Conservation (phyloP, 441 rosid species). For the Erysimum cheiri region DNA sequence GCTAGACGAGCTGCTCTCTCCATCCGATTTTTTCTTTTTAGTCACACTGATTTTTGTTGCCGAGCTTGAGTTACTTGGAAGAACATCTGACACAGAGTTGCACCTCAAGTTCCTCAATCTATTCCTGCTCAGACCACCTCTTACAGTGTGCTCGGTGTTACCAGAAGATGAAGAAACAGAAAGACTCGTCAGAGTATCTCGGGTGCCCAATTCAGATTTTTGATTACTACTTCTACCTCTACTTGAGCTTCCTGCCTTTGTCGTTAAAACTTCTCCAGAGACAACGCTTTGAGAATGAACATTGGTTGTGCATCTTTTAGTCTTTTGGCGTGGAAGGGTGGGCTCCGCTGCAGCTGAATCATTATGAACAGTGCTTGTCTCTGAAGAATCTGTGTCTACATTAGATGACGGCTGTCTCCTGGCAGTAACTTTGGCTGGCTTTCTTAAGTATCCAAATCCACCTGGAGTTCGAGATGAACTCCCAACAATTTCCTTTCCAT, state of each 20-base stretch:
- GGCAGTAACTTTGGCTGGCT: slow-evolving; percentile 46
- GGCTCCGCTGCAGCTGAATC: slow-evolving; percentile 38
- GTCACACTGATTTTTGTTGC: slow-evolving; percentile 50
- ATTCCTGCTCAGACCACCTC: slow-evolving; percentile 48
- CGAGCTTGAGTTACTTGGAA: slow-evolving; percentile 47
- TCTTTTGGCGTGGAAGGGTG: slow-evolving; percentile 31
- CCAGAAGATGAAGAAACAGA: slow-evolving; percentile 51
- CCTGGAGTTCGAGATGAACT: slow-evolving; percentile 61
- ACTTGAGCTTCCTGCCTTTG: slow-evolving; percentile 62
- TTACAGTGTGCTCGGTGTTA: slow-evolving; percentile 50
- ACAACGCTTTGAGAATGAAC: slow-evolving; percentile 24
- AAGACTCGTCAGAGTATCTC: slow-evolving; percentile 24
- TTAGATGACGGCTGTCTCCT: slow-evolving; percentile 51
- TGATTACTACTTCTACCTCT: slow-evolving; percentile 51
- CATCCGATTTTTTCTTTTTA: slow-evolving; percentile 58
- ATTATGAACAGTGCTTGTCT: slow-evolving; percentile 57
- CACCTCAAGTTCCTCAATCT: slow-evolving; percentile 64
- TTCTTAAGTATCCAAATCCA: slow-evolving; percentile 44
- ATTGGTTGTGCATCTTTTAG: slow-evolving; percentile 28
- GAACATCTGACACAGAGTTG: slow-evolving; percentile 60
- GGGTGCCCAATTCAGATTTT: slow-evolving; percentile 50
- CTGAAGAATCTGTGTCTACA: slow-evolving; percentile 67
- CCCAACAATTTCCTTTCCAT: slow-evolving; percentile 69
- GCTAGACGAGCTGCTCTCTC: slow-evolving; percentile 67
- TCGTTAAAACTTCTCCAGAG: slow-evolving; percentile 33